phyloP scores from a whole-genome alignment of 2,329 filamentous ascomycete species.

The Metarhizium album region DNA sequence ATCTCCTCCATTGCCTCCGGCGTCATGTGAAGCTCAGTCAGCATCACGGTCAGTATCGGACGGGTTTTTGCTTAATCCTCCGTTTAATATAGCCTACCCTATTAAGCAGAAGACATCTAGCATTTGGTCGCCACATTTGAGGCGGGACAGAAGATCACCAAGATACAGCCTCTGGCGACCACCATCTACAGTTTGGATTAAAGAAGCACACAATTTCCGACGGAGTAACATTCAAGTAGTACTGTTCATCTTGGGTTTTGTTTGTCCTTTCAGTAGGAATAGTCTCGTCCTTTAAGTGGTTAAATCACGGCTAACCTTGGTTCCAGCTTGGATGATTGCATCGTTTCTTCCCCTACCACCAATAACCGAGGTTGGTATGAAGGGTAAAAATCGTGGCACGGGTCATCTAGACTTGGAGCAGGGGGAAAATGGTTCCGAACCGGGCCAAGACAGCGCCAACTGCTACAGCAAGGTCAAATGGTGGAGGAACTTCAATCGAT shows the following conservation, averaged over 20 bases:
- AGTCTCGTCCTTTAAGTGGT: neutral
- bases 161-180: constrained; percentile 60
- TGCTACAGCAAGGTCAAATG: constrained; percentile 43
- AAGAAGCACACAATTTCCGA: constrained; percentile 49
- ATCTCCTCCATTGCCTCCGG: constrained; percentile 36
- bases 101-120: constrained; percentile 43
- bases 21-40: constrained; percentile 24
- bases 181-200: constrained; percentile 56
- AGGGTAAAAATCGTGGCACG: constrained; percentile 33
- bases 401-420: constrained; percentile 28
- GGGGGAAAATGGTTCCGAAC: constrained; percentile 22
- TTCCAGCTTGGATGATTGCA: constrained; percentile 66
- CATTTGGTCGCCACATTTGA: constrained; percentile 65
- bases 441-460: constrained; percentile 30
- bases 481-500: constrained; percentile 50
- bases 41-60: neutral
- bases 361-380: constrained; percentile 40
- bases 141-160: constrained; percentile 48
- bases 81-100: constrained; percentile 16
- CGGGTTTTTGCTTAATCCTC: constrained; percentile 19
- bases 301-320: constrained; percentile 13
- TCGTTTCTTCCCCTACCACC: constrained; percentile 62
- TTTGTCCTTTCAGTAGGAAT: constrained; percentile 59
- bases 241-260: constrained; percentile 65
- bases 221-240: constrained; percentile 64